Evolutionary conservation across 805 yeast species (phyloP).

Genomic region (Teunomyces stri): DNA sequence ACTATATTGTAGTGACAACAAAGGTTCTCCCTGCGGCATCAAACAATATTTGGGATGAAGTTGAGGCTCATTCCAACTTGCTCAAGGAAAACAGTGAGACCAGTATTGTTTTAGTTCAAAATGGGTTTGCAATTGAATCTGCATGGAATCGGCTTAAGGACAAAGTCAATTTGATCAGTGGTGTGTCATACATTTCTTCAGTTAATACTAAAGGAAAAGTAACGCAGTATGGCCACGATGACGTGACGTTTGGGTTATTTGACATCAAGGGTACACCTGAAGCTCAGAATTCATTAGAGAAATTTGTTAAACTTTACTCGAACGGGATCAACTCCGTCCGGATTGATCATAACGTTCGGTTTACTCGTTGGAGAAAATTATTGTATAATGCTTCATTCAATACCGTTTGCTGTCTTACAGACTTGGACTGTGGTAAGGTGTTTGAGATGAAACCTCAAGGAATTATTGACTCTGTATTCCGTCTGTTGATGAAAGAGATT

Average conservation of each 20-base stretch:
- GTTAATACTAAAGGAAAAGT: slow-evolving; percentile 24
- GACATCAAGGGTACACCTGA: slow-evolving; percentile 16
- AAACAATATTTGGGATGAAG: slow-evolving; percentile 23
- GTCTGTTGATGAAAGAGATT: slow-evolving; percentile 22
- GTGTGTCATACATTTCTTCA: slow-evolving; percentile 34
- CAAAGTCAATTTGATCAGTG: slow-evolving; percentile 24
- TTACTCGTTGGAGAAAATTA: slow-evolving; percentile 62
- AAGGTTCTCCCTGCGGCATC: slow-evolving; percentile 28
- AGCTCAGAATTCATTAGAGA: slow-evolving; percentile 26
- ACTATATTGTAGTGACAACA: slow-evolving; percentile 32
- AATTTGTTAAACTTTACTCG: slow-evolving; percentile 44
- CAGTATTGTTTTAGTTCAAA: slow-evolving; percentile 23
- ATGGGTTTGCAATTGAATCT: slow-evolving; percentile 25
- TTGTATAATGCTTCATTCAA: slow-evolving; percentile 69
- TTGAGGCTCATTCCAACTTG: slow-evolving; percentile 13
- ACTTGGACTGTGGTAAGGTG: slow-evolving; percentile 57
- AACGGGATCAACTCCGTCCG: slow-evolving; percentile 41
- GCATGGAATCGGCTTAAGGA: slow-evolving; percentile 18
- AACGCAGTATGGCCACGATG: slow-evolving; percentile 27
- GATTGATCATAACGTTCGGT: slow-evolving; percentile 45
- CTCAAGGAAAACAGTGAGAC: slow-evolving; percentile 11
- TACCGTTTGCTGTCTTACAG: slow-evolving; percentile 58
- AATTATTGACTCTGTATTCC: slow-evolving; percentile 9
- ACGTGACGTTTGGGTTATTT: slow-evolving; percentile 27
- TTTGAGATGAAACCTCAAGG: slow-evolving; percentile 20